Evolutionary conservation across 177 flowering plant genomes (phyloP).

Genomic region (Vitis hybrid): DNA sequence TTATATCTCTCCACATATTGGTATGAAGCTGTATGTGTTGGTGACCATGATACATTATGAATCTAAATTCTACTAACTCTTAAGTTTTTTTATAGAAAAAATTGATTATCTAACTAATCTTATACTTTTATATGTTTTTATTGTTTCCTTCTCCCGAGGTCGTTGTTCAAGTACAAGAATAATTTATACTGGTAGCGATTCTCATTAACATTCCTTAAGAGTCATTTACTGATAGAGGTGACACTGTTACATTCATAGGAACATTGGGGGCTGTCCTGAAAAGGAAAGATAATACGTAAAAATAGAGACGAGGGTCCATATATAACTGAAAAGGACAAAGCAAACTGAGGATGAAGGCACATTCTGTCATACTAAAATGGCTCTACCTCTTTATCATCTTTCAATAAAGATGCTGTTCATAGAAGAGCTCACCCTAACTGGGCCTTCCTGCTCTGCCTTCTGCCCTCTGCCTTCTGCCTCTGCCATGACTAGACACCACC

Average conservation of each 20-base stretch:
- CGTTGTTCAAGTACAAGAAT: no score
- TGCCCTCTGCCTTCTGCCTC: not conserved
- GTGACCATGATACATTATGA: no score
- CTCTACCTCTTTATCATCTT: conserved; percentile 28
- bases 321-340: conserved; percentile 16
- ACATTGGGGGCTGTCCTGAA: not conserved
- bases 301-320: not conserved
- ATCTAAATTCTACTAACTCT: no score
- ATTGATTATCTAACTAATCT: no score
- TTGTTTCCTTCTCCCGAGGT: no score
- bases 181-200: no score
- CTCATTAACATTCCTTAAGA: no score
- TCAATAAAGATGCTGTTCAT: conserved; percentile 34
- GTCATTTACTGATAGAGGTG: not conserved
- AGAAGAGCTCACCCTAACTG: conserved; percentile 9
- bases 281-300: no score
- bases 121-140: no score
- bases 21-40: no score
- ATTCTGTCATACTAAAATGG: conserved; percentile 12
- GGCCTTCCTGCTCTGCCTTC: not conserved
- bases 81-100: no score
- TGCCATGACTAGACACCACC: conserved; percentile 21
- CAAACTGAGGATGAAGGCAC: conserved; percentile 2
- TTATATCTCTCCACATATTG: no score
- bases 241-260: not conserved